phyloP scores from a whole-genome alignment of 805 yeast genomes.

The Lipomyces kockii region DNA sequence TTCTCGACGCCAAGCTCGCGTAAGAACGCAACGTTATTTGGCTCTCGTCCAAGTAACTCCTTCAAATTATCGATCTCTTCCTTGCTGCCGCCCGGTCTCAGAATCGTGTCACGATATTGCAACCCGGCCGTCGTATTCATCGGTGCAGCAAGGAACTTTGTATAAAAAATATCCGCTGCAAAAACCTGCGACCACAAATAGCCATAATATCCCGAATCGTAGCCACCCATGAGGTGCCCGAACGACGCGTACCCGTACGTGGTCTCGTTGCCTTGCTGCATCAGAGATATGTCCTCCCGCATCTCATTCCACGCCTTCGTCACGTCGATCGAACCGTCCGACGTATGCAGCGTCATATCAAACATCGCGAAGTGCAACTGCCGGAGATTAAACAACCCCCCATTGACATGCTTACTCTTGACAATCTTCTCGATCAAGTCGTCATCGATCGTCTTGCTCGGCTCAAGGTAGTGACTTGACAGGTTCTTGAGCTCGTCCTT shows the following conservation, averaged over 20 bases:
- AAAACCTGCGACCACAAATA: constrained; percentile 85
- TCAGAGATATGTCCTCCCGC: constrained; percentile 64
- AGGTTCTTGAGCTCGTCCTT: constrained; percentile 59
- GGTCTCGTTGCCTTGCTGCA: constrained; percentile 46
- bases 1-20: constrained; percentile 57
- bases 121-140: constrained; percentile 65
- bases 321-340: constrained; percentile 58
- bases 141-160: constrained; percentile 70
- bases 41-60: constrained; percentile 75
- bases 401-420: constrained; percentile 73
- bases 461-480: constrained; percentile 65
- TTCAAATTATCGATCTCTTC: constrained; percentile 68
- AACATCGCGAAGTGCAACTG: constrained; percentile 80
- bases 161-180: constrained; percentile 80
- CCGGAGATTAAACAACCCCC: constrained; percentile 70
- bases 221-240: constrained; percentile 80
- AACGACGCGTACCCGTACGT: constrained; percentile 77
- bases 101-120: constrained; percentile 68
- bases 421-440: constrained; percentile 62
- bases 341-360: constrained; percentile 72
- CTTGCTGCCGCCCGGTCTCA: constrained; percentile 72
- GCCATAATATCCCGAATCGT: constrained; percentile 86
- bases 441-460: constrained; percentile 62
- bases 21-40: constrained; percentile 73
- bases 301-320: constrained; percentile 65